Evolutionary conservation across 129 eudicot species (phyloP), one percentile per base, ranked within the genome.

Genomic region (Flaveria bidentis): DNA sequence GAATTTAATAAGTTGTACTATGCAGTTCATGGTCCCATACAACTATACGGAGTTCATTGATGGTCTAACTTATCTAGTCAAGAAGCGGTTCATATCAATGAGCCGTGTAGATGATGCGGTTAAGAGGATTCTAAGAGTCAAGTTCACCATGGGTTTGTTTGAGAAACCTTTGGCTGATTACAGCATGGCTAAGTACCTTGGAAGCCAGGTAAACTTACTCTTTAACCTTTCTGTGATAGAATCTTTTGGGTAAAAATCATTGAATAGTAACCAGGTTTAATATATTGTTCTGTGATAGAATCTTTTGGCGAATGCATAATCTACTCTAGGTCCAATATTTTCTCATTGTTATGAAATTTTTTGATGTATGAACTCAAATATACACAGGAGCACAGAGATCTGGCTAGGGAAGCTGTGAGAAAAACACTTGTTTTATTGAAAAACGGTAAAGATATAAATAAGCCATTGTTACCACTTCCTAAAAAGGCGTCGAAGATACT

Each of bases 381-480:
- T 26, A 67, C 68, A 71, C 83, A 91, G 96, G 93, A 82, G 50
- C 92, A 89, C 68, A 78, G 91, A 71, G 89, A 87, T 73, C 74
- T 92, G 55, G 94, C 98, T 17, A 88, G 96, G 69, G 94, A 92
- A 85, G 98, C 98, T 15, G 94, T 88, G 42, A 84, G 96, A 69
- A 92, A 92, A 81, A 84, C 98, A 22, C 90, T 90, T 13, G 98
- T 92, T 45, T 82, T 92, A 50, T 74, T 90, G 61, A 92, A 92
- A 86, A 92, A 92, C 12, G 96, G 98, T 0, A 80, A 90, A 64
- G 70, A 78, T 56, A 74, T 72, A 0, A 75, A 83, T 56, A 60
- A 67, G 18, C 96, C 93, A 50, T 55, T 92, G 85, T 69, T 90
- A 10, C 96, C 98, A 0, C 92, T 92, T 62, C 86, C 94, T 52